These are phyloP conservation scores for Ophiostoma ulmi DNA, from an alignment of 2,329 filamentous ascomycete genomes.

Conservation along the genomic window DNA sequence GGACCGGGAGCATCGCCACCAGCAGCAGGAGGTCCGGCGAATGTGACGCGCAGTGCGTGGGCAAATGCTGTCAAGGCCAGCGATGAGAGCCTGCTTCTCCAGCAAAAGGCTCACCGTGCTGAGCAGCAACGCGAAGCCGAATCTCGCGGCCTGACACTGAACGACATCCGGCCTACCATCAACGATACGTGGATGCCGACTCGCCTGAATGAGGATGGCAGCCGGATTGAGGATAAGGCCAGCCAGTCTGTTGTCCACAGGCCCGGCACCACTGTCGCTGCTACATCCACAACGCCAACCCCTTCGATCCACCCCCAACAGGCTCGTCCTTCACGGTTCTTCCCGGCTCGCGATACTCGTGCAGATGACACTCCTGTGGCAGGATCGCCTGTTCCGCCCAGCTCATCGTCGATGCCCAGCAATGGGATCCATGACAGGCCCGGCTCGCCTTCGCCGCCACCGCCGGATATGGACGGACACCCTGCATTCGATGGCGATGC, in stretches of 20 bases:
- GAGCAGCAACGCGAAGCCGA: slow-evolving; percentile 43
- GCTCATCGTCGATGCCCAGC: slow-evolving; percentile 16
- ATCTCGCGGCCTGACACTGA: slow-evolving; percentile 42
- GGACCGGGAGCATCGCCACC: slow-evolving; percentile 2
- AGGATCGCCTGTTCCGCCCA: slow-evolving; percentile 24
- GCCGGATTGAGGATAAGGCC: slow-evolving; percentile 33
- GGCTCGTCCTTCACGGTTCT: slow-evolving; percentile 55
- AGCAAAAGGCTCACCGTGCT: slow-evolving; percentile 38
- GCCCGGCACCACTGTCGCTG: slow-evolving; percentile 25
- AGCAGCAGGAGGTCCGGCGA: slow-evolving; percentile 1
- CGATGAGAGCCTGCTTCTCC: slow-evolving; percentile 43
- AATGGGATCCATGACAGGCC: slow-evolving; percentile 33
- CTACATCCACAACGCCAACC: slow-evolving; percentile 19
- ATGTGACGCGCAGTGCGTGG: slow-evolving; percentile 33
- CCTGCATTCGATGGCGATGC: slow-evolving; percentile 66
- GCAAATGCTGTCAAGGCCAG: slow-evolving; percentile 41
- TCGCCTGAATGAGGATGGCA: slow-evolving; percentile 36
- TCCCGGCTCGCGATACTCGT: slow-evolving; percentile 51
- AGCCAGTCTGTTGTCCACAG: slow-evolving; percentile 32
- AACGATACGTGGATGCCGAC: slow-evolving; percentile 52
- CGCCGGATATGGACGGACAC: slow-evolving; percentile 64
- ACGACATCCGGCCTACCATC: slow-evolving; percentile 45
- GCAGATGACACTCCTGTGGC: slow-evolving; percentile 34
- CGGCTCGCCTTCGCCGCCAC: slow-evolving; percentile 64
- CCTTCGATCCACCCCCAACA: slow-evolving; percentile 37